Base-by-base conservation (phyloP, 768 basidiomycete species). In the Pleurotus sapidus region DNA sequence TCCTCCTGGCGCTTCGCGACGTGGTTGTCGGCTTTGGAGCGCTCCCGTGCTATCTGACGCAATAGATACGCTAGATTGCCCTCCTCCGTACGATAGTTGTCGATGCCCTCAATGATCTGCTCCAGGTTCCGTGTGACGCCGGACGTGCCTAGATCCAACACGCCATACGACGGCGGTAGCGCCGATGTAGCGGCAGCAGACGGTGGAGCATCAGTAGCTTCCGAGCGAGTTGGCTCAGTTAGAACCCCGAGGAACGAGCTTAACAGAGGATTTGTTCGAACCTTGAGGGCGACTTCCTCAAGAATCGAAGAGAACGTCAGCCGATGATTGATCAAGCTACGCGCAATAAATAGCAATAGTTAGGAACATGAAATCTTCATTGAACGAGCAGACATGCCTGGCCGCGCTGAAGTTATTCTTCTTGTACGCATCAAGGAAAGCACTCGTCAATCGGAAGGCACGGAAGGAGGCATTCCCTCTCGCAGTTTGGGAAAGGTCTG, bases 1-100 rank as follows among this genome's bases (percentile, higher is more conserved):
- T 97, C 95, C 69, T 96, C 95, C 68, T 88, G 91, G 56, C 93
- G 85, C 72, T 94, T 95, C 64, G 83, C 80, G 55, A 95, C 72
- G 66, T 88, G 88, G 54, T 79, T 78, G 56, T 97, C 95, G 49
- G 92, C 91, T 59, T 84, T 84, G 45, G 80, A 72, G 66, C 84
- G 88, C 71, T 97, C 95, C 27, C 95, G 83, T 27, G 87, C 87
- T 66, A 95, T 95, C 69, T 95, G 94, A 55, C 95, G 86, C 46
- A 80, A 79, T 63, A 93, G 75, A 77, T 93, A 97, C 54, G 89
- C 93, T 61, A 95, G 81, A 72, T 96, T 96, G 50, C 92, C 91
- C 66, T 95, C 91, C 71, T 97, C 95, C 55, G 90, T 92, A 65
- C 87, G 85, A 74, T 94, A 93, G 64, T 76, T 82, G 73, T 94